Evolutionary conservation across 192 early-diverging fungal species (phyloP).

Genomic region (Coemansia sp.): DNA sequence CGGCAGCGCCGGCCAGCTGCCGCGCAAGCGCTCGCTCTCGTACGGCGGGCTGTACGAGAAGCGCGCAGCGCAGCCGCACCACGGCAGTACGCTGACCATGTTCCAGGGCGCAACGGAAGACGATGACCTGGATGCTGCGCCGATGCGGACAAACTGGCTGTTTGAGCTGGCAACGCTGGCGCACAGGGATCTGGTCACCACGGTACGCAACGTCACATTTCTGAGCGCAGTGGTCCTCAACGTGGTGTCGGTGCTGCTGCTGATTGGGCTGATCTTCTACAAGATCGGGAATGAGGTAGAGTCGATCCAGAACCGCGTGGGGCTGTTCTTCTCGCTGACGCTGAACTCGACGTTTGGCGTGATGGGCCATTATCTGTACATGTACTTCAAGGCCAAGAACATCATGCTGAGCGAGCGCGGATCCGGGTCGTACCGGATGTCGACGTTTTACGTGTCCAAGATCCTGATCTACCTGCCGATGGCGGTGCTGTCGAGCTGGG

Average conservation of each 20-base stretch:
- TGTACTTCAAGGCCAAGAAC: slow-evolving; percentile 55
- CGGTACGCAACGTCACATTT: slow-evolving; percentile 43
- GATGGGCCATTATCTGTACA: slow-evolving; percentile 59
- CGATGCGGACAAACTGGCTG: slow-evolving; percentile 38
- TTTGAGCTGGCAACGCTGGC: slow-evolving; percentile 44
- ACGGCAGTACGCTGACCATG: not conserved
- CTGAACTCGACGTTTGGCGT: slow-evolving; percentile 62
- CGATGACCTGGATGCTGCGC: slow-evolving; percentile 18
- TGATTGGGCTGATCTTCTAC: slow-evolving; percentile 61
- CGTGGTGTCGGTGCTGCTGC: slow-evolving; percentile 43
- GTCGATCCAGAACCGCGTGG: slow-evolving; percentile 58
- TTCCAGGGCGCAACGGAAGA: slow-evolving; percentile 23
- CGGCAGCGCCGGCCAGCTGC: slow-evolving; percentile 22
- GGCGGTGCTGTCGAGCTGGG: slow-evolving; percentile 48
- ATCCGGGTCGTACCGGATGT: slow-evolving; percentile 64
- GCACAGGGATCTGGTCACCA: slow-evolving; percentile 47
- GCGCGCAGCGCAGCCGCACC: not conserved
- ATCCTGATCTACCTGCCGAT: slow-evolving; percentile 56
- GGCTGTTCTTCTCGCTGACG: slow-evolving; percentile 53
- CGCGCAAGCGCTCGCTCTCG: slow-evolving; percentile 42
- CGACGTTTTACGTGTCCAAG: slow-evolving; percentile 65
- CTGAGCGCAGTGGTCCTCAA: slow-evolving; percentile 54
- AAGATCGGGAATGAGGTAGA: slow-evolving; percentile 50
- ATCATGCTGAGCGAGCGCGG: slow-evolving; percentile 68
- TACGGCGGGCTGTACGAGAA: slow-evolving; percentile 49